A percentile compares a stretch with the other conserved stretches of the same genome.
phyloP scores from a whole-genome alignment of 768 basidiomycete species.

The Cystobasidium ongulense region DNA sequence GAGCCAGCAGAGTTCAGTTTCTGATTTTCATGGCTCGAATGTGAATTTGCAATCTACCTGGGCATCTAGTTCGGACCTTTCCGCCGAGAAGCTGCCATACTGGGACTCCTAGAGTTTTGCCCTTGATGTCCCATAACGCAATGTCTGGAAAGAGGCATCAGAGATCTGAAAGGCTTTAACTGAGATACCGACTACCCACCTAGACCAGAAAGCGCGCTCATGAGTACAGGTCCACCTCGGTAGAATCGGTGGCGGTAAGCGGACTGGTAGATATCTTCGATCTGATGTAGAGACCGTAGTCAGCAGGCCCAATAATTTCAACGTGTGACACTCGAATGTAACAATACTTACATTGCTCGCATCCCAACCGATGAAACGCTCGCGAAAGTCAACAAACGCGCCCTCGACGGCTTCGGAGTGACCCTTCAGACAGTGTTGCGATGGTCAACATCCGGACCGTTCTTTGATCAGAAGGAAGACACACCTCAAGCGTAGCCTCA shows the following conservation, averaged over 20 bases:
- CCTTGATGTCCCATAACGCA: constrained; percentile 69
- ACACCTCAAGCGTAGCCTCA: constrained; percentile 60
- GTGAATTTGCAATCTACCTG: not conserved
- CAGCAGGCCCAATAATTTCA: not conserved
- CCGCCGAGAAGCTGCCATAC: constrained; percentile 64
- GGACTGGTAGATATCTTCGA: constrained; percentile 62
- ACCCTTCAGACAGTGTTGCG: constrained; percentile 30
- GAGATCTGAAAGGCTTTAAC: constrained; percentile 36
- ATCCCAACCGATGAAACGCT: constrained; percentile 57
- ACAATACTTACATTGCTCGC: constrained; percentile 46
- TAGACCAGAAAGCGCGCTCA: constrained; percentile 48
- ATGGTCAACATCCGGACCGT: not conserved
- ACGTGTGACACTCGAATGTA: not conserved
- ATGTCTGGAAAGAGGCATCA: constrained; percentile 51
- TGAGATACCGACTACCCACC: constrained; percentile 30
- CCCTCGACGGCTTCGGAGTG: constrained; percentile 69
- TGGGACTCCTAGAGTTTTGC: constrained; percentile 61
- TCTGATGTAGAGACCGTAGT: constrained; percentile 44
- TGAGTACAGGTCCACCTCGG: constrained; percentile 62
- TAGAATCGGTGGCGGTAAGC: constrained; percentile 64
- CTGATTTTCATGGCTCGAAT: not conserved
- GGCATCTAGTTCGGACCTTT: constrained; percentile 54
- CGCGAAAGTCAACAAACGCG: constrained; percentile 55
- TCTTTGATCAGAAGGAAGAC: too few relatives aligned
- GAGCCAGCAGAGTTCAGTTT: not conserved